Evolutionary conservation across 495 filamentous ascomycete species (phyloP).

Genomic region (Neurospora sp.): DNA sequence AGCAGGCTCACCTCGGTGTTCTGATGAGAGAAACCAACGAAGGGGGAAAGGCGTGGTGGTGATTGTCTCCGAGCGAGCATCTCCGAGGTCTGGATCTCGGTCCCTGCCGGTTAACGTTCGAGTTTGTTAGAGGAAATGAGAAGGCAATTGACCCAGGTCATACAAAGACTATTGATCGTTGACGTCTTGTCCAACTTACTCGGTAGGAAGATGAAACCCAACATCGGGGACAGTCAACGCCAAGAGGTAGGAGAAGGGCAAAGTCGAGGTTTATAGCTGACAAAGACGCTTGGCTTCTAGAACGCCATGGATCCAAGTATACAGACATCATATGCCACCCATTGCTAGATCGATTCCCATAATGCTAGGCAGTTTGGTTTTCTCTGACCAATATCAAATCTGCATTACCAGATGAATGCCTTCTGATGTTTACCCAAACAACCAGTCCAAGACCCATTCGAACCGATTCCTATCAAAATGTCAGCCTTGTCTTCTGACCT

Average conservation of each 20-base stretch:
- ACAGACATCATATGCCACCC: not conserved
- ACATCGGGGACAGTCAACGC: not conserved
- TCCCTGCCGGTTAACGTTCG: not conserved
- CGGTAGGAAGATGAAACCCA: not conserved
- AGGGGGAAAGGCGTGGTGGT: not conserved
- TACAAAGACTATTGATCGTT: not conserved
- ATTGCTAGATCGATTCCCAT: not conserved
- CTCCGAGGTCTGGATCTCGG: not conserved
- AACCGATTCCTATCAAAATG: slow-evolving; percentile 15
- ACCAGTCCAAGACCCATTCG: slow-evolving; percentile 14
- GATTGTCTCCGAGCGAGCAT: not conserved
- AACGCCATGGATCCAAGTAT: not conserved
- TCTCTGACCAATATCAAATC: not conserved
- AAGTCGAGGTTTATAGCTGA: not conserved
- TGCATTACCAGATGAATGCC: not conserved
- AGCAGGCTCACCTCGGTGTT: not conserved
- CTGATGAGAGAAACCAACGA: not conserved
- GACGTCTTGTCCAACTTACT: not conserved
- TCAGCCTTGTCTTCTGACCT: not conserved
- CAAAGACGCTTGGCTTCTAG: not conserved
- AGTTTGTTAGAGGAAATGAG: not conserved
- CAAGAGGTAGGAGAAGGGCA: not conserved
- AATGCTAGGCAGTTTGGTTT: not conserved
- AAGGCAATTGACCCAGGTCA: not conserved
- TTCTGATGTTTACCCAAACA: slow-evolving; percentile 17